phyloP scores from a whole-genome alignment of 345 rosid species.

The Gossypium stocksii region DNA sequence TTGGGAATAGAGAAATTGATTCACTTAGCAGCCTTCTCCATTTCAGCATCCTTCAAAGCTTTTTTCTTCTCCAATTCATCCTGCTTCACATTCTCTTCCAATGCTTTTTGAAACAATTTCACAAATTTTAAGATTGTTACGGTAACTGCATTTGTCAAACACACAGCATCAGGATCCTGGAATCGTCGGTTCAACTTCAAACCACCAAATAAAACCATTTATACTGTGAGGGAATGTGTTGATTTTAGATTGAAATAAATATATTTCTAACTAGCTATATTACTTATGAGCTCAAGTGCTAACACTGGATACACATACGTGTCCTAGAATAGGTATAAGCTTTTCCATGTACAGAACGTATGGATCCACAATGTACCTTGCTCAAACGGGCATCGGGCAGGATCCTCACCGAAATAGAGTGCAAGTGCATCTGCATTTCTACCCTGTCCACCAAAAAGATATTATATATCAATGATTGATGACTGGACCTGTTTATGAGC shows the following conservation, averaged over 20 bases:
- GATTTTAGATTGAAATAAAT: background rate
- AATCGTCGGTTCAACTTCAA: slow-evolving; percentile 13
- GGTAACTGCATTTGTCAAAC: slow-evolving; percentile 53
- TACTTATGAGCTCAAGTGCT: background rate
- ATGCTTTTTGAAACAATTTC: slow-evolving; percentile 83
- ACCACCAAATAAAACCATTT: background rate
- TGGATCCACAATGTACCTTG: slow-evolving; percentile 58
- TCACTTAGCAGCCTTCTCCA: slow-evolving; percentile 79
- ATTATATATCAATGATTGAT: background rate
- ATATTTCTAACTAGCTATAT: background rate
- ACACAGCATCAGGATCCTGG: background rate
- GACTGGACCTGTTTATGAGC: too few relatives aligned
- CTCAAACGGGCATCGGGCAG: slow-evolving; percentile 90
- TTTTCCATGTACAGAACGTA: background rate
- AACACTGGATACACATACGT: background rate
- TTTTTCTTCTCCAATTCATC: slow-evolving; percentile 88
- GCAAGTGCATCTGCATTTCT: slow-evolving; percentile 97
- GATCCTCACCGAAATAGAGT: slow-evolving; percentile 93
- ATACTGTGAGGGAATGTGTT: background rate
- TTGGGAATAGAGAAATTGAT: slow-evolving; percentile 14
- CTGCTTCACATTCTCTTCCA: slow-evolving; percentile 87
- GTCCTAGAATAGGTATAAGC: background rate
- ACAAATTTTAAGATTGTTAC: slow-evolving; percentile 81
- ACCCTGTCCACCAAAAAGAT: slow-evolving; percentile 54
- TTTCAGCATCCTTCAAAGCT: slow-evolving; percentile 88